A percentile compares a stretch with the other conserved stretches of the same genome.
Conservation (phyloP, 2,329 filamentous ascomycete species). For the Alternaria triticimaculans region DNA sequence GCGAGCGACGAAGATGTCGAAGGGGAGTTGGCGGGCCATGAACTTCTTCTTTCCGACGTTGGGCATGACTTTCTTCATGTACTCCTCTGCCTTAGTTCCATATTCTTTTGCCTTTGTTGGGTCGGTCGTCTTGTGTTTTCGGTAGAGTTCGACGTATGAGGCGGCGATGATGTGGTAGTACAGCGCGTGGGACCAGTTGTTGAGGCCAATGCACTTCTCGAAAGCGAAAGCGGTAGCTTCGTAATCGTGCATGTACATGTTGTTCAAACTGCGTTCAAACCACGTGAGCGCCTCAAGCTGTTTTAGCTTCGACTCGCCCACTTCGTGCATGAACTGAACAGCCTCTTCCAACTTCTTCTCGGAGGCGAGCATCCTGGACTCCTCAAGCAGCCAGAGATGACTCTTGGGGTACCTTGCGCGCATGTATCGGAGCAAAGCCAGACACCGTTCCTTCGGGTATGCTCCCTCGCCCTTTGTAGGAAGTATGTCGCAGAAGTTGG, state of each 20-base stretch:
- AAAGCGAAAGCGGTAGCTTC: slow-evolving; percentile 76
- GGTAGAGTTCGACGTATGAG: slow-evolving; percentile 82
- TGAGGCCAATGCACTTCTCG: slow-evolving; percentile 60
- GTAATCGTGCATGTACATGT: slow-evolving; percentile 82
- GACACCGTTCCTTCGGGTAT: slow-evolving; percentile 74
- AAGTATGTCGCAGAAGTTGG: slow-evolving; percentile 88
- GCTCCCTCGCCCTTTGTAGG: slow-evolving; percentile 65
- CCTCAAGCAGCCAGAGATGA: slow-evolving; percentile 85
- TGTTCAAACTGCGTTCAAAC: slow-evolving; percentile 82
- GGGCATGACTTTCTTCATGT: slow-evolving; percentile 73
- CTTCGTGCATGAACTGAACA: slow-evolving; percentile 67
- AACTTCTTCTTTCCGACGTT: slow-evolving; percentile 86
- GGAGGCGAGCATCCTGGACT: slow-evolving; percentile 76
- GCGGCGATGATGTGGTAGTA: slow-evolving; percentile 89
- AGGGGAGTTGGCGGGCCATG: slow-evolving; percentile 86
- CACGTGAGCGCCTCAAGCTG: slow-evolving; percentile 85
- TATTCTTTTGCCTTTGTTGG: slow-evolving; percentile 54
- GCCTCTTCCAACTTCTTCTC: slow-evolving; percentile 71
- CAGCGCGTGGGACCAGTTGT: slow-evolving; percentile 87
- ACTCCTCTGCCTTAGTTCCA: slow-evolving; percentile 65
- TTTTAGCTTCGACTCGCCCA: slow-evolving; percentile 74
- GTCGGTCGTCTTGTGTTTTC: slow-evolving; percentile 57
- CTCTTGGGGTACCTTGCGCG: slow-evolving; percentile 79
- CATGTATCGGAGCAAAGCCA: slow-evolving; percentile 74
- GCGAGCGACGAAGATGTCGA: slow-evolving; percentile 83